Conservation (phyloP, 257 asterid genomes). For the Phtheirospermum japonicum region DNA sequence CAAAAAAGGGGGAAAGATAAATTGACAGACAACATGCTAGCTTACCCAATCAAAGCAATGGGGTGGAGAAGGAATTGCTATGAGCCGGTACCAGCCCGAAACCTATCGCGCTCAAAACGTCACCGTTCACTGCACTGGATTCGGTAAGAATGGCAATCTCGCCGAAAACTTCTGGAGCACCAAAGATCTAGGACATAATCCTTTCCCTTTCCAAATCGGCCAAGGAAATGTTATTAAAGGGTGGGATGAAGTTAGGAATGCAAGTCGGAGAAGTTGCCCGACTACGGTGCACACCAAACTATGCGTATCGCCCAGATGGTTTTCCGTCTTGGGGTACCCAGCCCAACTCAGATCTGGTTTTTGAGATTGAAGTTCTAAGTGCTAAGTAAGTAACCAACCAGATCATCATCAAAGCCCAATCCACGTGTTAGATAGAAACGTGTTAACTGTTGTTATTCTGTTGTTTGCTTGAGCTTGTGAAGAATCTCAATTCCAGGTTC, state of each 20-base stretch:
- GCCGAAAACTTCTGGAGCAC: too few relatives aligned
- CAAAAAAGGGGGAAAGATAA: too few relatives aligned
- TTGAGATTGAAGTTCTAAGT: slow-evolving; percentile 58
- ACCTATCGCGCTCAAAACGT: slow-evolving; percentile 67
- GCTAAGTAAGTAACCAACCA: too few relatives aligned
- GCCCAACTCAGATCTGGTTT: slow-evolving; percentile 69
- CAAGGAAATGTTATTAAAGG: slow-evolving; percentile 50
- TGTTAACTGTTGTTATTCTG: too few relatives aligned
- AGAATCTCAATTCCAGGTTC: too few relatives aligned
- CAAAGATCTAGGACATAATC: slow-evolving; percentile 90
- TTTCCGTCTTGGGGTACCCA: slow-evolving; percentile 91
- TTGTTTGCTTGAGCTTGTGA: too few relatives aligned
- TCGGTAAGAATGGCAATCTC: slow-evolving; percentile 73
- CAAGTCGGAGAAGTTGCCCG: slow-evolving; percentile 95
- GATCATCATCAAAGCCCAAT: too few relatives aligned
- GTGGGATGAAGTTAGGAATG: slow-evolving; percentile 80
- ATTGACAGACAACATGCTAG: too few relatives aligned
- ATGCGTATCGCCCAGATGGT: slow-evolving; percentile 72
- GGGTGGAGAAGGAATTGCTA: slow-evolving; percentile 63
- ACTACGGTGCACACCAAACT: slow-evolving; percentile 85
- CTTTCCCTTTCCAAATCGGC: slow-evolving; percentile 81
- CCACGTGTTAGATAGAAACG: too few relatives aligned
- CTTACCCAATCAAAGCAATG: slow-evolving; percentile 49
- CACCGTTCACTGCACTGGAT: slow-evolving; percentile 95
- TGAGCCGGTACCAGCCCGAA: too few relatives aligned